These are phyloP conservation scores for Colletotrichum chlorophyti DNA, from an alignment of 2,329 filamentous ascomycete genomes.

Conservation along the genomic window DNA sequence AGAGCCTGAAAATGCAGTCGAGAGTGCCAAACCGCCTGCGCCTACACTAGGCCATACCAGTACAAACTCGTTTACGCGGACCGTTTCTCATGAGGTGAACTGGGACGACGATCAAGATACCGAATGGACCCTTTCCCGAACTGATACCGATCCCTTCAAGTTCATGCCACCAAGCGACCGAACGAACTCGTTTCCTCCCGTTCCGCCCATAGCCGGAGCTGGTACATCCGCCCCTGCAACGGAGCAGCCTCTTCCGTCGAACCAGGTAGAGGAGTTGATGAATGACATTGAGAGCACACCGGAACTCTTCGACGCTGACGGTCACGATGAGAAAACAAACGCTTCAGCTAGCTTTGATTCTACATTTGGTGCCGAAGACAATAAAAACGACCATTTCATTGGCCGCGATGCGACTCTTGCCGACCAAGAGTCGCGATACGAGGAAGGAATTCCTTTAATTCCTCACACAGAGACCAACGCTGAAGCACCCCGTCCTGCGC, in stretches of 20 bases:
- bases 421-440: conserved; percentile 63
- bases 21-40: conserved; percentile 13
- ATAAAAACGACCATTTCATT: conserved; percentile 39
- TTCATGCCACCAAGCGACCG: conserved; percentile 64
- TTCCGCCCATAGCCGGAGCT: conserved; percentile 48
- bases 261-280: conserved; percentile 61
- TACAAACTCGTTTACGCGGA: conserved; percentile 68
- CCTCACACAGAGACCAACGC: conserved; percentile 42
- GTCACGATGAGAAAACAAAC: conserved; percentile 28
- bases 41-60: conserved; percentile 53
- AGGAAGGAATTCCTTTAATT: conserved; percentile 73
- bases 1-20: background rate
- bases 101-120: conserved; percentile 64
- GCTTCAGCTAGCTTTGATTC: conserved; percentile 31
- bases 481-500: conserved; percentile 31
- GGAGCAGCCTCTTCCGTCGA: conserved; percentile 52
- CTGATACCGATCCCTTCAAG: conserved; percentile 64
- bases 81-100: conserved; percentile 67
- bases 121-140: conserved; percentile 62
- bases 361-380: conserved; percentile 21
- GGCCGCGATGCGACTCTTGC: conserved; percentile 50
- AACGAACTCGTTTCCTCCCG: conserved; percentile 69
- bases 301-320: conserved; percentile 50
- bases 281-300: conserved; percentile 56
- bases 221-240: conserved; percentile 14